These are phyloP conservation scores for Phtheirospermum japonicum DNA, from an alignment of 257 asterid species.

Conservation along the genomic window DNA sequence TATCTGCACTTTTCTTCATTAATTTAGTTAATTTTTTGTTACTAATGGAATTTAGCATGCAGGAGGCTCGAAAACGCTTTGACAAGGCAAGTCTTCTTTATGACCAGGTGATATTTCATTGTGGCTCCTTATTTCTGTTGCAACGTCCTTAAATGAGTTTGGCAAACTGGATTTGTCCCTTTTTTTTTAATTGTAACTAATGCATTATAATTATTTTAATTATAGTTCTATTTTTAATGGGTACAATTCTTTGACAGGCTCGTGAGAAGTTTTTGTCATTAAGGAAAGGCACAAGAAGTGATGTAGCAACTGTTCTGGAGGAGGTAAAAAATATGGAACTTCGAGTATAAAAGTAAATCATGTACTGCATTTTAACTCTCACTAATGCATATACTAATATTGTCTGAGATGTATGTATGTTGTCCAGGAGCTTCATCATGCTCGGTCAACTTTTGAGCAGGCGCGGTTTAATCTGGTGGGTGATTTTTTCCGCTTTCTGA, in stretches of 20 bases:
- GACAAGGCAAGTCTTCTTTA: slow-evolving; percentile 96
- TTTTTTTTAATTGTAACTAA: not conserved
- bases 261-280: slow-evolving; percentile 94
- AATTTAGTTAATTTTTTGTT: slow-evolving; percentile 16
- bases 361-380: slow-evolving; percentile 10
- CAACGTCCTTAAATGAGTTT: slow-evolving; percentile 5
- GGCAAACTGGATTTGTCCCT: not conserved
- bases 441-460: slow-evolving; percentile 91
- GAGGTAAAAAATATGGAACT: slow-evolving; percentile 57
- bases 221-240: slow-evolving; percentile 23
- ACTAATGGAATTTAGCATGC: slow-evolving; percentile 40
- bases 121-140: slow-evolving; percentile 14
- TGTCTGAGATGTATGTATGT: not conserved
- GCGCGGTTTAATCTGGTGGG: slow-evolving; percentile 92
- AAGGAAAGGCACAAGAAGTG: slow-evolving; percentile 88
- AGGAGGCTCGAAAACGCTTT: slow-evolving; percentile 97
- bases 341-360: slow-evolving; percentile 16
- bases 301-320: slow-evolving; percentile 75
- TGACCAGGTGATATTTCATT: slow-evolving; percentile 73
- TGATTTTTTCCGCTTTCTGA: slow-evolving; percentile 19
- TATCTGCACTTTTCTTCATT: not conserved
- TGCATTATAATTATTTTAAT: not conserved
- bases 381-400: slow-evolving; percentile 24
- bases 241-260: slow-evolving; percentile 51
- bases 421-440: slow-evolving; percentile 88